phyloP scores from a whole-genome alignment of 345 rosid species.

The Heritiera fomes region DNA sequence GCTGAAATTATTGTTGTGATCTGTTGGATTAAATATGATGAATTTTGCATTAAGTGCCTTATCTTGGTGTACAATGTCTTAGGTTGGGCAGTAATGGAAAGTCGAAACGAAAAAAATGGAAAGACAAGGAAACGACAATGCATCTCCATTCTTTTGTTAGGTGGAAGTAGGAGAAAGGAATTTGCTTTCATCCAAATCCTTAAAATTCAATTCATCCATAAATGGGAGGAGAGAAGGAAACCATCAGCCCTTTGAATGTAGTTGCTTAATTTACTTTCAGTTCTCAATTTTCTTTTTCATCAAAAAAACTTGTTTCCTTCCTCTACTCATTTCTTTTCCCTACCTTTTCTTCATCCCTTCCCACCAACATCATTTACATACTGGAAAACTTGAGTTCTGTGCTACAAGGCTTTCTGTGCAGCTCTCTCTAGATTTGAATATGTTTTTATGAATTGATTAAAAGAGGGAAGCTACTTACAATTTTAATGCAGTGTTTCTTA shows the following conservation, averaged over 20 bases:
- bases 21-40: not conserved
- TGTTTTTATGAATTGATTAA: not conserved
- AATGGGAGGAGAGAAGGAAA: not conserved
- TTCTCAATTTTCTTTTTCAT: not conserved
- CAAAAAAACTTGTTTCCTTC: not conserved
- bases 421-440: not conserved
- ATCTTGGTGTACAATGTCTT: not conserved
- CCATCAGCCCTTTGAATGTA: not conserved
- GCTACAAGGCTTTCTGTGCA: not conserved
- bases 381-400: conserved; percentile 2
- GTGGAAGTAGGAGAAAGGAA: not conserved
- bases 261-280: conserved; percentile 2
- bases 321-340: not conserved
- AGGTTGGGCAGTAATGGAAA: not conserved
- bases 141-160: not conserved
- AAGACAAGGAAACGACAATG: not conserved
- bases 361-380: not conserved
- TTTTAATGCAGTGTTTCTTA: not conserved
- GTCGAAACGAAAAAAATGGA: not conserved
- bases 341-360: not conserved
- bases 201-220: not conserved
- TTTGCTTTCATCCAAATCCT: conserved; percentile 1
- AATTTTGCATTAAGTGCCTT: not conserved
- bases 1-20: not conserved
- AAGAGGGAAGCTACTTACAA: not conserved